These are phyloP conservation scores for Trichoderma pleuroti DNA, from an alignment of 2,329 filamentous ascomycete species.

Conservation along the genomic window DNA sequence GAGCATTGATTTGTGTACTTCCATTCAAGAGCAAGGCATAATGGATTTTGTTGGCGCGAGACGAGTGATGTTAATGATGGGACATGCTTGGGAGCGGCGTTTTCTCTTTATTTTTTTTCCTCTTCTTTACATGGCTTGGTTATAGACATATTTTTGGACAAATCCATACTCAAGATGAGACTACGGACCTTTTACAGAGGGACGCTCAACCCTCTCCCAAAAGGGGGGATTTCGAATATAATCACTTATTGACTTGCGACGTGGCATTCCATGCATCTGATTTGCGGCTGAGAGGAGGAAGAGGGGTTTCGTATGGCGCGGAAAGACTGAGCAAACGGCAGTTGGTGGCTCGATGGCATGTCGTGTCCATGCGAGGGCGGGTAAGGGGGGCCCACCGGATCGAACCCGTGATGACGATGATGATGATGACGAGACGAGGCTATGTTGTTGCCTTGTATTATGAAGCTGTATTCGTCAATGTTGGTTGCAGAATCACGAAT, in stretches of 20 bases:
- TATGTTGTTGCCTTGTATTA: background rate
- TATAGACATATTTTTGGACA: background rate
- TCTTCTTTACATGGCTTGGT: background rate
- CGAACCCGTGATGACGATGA: background rate
- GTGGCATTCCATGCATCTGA: background rate
- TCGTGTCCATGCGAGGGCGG: conserved; percentile 1
- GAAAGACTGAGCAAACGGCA: background rate
- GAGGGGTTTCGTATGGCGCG: conserved; percentile 2
- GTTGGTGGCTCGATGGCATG: conserved; percentile 4
- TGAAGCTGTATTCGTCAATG: background rate
- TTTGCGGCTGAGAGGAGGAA: background rate
- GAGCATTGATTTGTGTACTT: background rate
- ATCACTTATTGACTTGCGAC: background rate
- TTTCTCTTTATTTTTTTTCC: background rate
- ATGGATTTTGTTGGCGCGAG: conserved; percentile 13
- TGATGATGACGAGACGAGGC: background rate
- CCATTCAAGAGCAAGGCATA: conserved; percentile 9
- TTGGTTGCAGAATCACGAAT: background rate
- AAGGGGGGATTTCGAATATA: background rate
- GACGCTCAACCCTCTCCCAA: background rate
- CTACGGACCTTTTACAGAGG: background rate
- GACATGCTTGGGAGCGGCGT: background rate
- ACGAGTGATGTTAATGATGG: conserved; percentile 1
- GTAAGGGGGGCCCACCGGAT: background rate
- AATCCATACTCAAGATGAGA: background rate